These are phyloP conservation scores for Penicillium sp. DNA, from an alignment of 2,329 filamentous ascomycete species.

Conservation along the genomic window DNA sequence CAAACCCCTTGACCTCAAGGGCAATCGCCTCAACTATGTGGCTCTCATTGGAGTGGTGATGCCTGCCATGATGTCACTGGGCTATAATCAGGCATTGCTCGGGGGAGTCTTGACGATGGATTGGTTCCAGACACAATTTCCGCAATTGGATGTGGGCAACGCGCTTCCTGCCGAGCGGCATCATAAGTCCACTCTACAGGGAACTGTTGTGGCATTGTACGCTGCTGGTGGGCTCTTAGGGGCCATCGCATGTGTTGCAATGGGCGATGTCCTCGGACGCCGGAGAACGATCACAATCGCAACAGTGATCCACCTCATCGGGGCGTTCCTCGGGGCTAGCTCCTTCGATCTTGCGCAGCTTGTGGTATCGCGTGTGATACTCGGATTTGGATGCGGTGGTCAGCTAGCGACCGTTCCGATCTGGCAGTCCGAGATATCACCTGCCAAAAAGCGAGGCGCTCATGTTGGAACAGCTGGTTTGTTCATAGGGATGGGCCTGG, in stretches of 20 bases:
- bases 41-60: slow-evolving; percentile 13
- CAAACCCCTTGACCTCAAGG: slow-evolving; percentile 16
- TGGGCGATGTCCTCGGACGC: slow-evolving; percentile 16
- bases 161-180: slow-evolving; percentile 5
- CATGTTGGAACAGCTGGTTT: slow-evolving; percentile 12
- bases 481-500: slow-evolving; percentile 8
- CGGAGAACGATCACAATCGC: slow-evolving; percentile 12
- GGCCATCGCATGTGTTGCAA: slow-evolving; percentile 12
- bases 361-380: slow-evolving; percentile 11
- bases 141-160: slow-evolving; percentile 10
- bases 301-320: slow-evolving; percentile 11
- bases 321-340: slow-evolving; percentile 13
- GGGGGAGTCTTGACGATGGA: slow-evolving; percentile 18
- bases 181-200: slow-evolving; percentile 10
- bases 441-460: slow-evolving; percentile 12
- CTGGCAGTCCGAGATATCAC: slow-evolving; percentile 19
- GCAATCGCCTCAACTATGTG: slow-evolving; percentile 15
- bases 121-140: slow-evolving; percentile 15
- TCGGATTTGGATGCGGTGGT: slow-evolving; percentile 14
- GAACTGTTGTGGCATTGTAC: slow-evolving; percentile 17
- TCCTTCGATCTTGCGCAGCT: slow-evolving; percentile 13
- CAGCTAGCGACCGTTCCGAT: slow-evolving; percentile 15
- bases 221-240: slow-evolving; percentile 16
- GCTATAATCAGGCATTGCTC: slow-evolving; percentile 17
- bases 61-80: slow-evolving; percentile 17